Conservation (phyloP, 2,329 filamentous ascomycete genomes). For the Aspergillus brasiliensis region DNA sequence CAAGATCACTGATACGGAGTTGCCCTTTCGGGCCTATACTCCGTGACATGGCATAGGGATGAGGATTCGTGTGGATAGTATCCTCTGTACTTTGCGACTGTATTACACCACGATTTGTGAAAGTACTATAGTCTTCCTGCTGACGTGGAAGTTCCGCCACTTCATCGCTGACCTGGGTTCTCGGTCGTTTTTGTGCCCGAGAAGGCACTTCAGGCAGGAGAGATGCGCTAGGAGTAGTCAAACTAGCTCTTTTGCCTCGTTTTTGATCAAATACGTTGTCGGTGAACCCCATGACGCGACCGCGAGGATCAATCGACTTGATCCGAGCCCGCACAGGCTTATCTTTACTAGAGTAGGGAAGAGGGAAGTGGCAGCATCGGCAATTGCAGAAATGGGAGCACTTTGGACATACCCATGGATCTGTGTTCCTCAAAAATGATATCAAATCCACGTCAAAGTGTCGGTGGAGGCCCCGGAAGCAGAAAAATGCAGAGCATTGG, state of each 20-base stretch:
- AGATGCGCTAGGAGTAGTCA: constrained; percentile 7
- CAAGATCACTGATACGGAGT: constrained; percentile 17
- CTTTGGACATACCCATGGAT: constrained; percentile 37
- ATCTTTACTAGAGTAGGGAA: constrained; percentile 36
- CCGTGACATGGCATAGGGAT: neutral
- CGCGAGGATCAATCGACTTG: constrained; percentile 35
- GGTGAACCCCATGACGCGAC: constrained; percentile 38
- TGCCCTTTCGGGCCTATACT: constrained; percentile 6
- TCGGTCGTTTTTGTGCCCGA: constrained; percentile 15
- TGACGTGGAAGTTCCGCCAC: neutral
- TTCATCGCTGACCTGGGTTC: constrained; percentile 1
- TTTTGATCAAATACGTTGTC: constrained; percentile 44
- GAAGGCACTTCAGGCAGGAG: neutral
- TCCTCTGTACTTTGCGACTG: neutral
- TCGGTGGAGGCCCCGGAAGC: constrained; percentile 38
- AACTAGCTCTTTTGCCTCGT: constrained; percentile 25
- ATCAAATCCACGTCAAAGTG: constrained; percentile 39
- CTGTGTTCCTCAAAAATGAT: constrained; percentile 32
- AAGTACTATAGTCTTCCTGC: neutral
- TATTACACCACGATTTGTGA: neutral
- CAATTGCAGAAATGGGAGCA: constrained; percentile 39
- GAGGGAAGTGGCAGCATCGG: constrained; percentile 38
- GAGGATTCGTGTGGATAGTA: neutral
- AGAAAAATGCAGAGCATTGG: constrained; percentile 39
- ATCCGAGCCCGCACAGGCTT: constrained; percentile 37